phyloP scores from a whole-genome alignment of 805 yeast species.

The Myxozyma neglecta region DNA sequence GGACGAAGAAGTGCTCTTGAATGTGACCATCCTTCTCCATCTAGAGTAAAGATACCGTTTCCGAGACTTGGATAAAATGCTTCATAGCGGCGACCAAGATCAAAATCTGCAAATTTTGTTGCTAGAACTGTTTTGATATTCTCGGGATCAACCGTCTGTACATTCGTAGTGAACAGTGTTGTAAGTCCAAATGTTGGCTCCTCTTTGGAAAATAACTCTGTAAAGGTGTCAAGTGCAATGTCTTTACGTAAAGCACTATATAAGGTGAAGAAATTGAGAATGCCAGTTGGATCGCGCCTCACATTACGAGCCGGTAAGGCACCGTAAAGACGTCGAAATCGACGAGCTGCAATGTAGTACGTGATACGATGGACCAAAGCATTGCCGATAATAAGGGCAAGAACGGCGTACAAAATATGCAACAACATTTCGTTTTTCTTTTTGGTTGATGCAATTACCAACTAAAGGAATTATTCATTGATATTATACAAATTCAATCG shows the following conservation, averaged over 20 bases:
- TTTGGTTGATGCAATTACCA: background rate
- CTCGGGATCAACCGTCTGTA: constrained; percentile 37
- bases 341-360: background rate
- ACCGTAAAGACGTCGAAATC: background rate
- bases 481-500: background rate
- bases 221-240: background rate
- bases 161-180: background rate
- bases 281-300: background rate
- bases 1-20: constrained; percentile 43
- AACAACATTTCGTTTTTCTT: background rate
- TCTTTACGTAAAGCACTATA: background rate
- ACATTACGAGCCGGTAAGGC: background rate
- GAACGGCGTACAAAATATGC: background rate
- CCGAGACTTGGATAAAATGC: constrained; percentile 40
- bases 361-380: background rate
- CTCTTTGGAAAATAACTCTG: background rate
- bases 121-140: constrained; percentile 40
- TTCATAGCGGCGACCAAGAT: constrained; percentile 36
- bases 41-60: constrained; percentile 42
- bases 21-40: constrained; percentile 43
- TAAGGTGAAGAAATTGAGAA: background rate
- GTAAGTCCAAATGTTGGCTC: background rate
- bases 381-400: background rate
- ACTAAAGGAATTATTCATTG: background rate
- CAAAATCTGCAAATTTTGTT: constrained; percentile 39